A percentile compares a stretch with the other conserved stretches of the same genome.
These are phyloP conservation scores for Vanderwaltozyma polyspora DNA, from an alignment of 805 yeast genomes.

Conservation along the genomic window DNA sequence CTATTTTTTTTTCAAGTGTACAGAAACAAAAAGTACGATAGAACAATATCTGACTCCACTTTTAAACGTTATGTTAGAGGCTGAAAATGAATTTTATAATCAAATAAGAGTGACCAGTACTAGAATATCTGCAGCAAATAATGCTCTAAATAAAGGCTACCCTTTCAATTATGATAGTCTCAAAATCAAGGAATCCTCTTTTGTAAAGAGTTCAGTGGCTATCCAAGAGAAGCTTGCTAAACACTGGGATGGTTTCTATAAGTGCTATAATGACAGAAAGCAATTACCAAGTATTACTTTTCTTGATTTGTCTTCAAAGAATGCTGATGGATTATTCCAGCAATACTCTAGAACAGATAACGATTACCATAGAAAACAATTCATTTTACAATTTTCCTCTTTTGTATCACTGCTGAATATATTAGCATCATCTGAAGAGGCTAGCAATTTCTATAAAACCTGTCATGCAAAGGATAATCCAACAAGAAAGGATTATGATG, in stretches of 20 bases:
- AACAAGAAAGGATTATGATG: conserved; percentile 5
- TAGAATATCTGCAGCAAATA: conserved; percentile 6
- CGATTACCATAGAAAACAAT: conserved; percentile 22
- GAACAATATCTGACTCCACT: conserved; percentile 10
- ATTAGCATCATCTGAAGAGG: conserved; percentile 10
- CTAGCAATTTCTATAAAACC: conserved; percentile 12
- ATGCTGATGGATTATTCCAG: conserved; percentile 12
- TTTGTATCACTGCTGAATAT: conserved; percentile 9
- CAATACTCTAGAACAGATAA: conserved; percentile 14
- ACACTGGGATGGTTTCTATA: too few relatives aligned
- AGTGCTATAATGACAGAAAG: too few relatives aligned
- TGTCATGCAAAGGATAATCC: conserved; percentile 16
- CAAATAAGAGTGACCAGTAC: conserved; percentile 5
- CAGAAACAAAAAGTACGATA: conserved; percentile 8
- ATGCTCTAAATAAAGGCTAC: conserved; percentile 11
- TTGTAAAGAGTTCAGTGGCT: too few relatives aligned
- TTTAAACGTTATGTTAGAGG: conserved; percentile 14
- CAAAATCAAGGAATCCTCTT: too few relatives aligned
- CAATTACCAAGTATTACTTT: too few relatives aligned
- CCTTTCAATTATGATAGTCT: conserved; percentile 11
- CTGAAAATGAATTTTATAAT: conserved; percentile 17
- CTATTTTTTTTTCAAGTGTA: conserved; percentile 8
- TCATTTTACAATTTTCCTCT: conserved; percentile 18
- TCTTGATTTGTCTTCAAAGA: conserved; percentile 14
- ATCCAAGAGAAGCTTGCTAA: too few relatives aligned